These are phyloP conservation scores for Penicillium turbatum DNA, from an alignment of 495 filamentous ascomycete genomes.

Conservation along the genomic window DNA sequence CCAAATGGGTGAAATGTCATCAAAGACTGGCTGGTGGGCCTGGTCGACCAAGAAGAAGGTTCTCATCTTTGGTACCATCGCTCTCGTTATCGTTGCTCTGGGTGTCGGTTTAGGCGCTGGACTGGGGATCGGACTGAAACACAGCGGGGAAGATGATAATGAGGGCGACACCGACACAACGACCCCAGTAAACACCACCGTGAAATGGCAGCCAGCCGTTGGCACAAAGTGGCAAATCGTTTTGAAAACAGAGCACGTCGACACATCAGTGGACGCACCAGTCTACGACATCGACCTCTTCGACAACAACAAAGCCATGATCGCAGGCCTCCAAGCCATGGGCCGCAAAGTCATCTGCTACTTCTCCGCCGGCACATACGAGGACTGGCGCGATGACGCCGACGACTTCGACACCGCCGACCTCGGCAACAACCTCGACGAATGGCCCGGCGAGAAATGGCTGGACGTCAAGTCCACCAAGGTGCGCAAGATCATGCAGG, in stretches of 20 bases:
- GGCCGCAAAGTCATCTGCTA: constrained; percentile 66
- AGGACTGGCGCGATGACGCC: constrained; percentile 55
- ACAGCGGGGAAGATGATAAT: constrained; percentile 7
- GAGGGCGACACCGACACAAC: constrained; percentile 16
- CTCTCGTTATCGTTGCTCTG: constrained; percentile 42
- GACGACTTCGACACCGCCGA: constrained; percentile 48
- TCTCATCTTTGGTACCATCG: constrained; percentile 23
- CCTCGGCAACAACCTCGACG: constrained; percentile 49
- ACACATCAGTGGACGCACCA: constrained; percentile 41
- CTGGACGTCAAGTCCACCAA: constrained; percentile 52
- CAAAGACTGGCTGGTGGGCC: constrained; percentile 26
- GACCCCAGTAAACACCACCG: constrained; percentile 25
- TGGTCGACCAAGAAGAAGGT: constrained; percentile 41
- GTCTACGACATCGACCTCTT: constrained; percentile 64
- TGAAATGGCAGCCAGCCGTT: constrained; percentile 46
- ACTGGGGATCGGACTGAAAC: constrained; percentile 41
- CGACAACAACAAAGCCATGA: constrained; percentile 42
- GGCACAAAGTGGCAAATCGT: constrained; percentile 55
- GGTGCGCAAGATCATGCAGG: constrained; percentile 58
- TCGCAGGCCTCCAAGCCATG: constrained; percentile 43
- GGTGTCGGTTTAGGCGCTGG: constrained; percentile 53
- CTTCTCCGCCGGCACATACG: constrained; percentile 64
- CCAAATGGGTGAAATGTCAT: constrained; percentile 3
- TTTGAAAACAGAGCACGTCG: constrained; percentile 34
- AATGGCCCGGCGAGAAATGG: constrained; percentile 67